A percentile compares a stretch with the other conserved stretches of the same genome.
Evolutionary conservation across 2,329 filamentous ascomycete species (phyloP).

Genomic region (Claviceps africana): DNA sequence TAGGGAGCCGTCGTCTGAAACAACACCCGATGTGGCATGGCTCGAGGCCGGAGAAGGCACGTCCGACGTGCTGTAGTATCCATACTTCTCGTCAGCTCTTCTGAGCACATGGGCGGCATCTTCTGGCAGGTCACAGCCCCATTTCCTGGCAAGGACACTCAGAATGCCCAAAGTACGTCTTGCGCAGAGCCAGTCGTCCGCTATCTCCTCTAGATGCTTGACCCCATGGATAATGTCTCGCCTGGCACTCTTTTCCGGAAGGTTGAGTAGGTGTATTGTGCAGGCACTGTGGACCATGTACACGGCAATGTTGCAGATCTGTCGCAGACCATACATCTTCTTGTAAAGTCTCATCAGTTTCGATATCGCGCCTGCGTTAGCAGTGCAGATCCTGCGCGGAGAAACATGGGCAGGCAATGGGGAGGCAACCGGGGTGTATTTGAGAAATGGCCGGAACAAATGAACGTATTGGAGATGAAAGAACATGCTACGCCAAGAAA

Average conservation of each 20-base stretch:
- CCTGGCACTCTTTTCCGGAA: constrained; percentile 81
- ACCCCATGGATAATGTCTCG: constrained; percentile 83
- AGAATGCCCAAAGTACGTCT: constrained; percentile 74
- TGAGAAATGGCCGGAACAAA: constrained; percentile 86
- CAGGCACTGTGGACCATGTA: constrained; percentile 93
- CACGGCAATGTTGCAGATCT: constrained; percentile 92
- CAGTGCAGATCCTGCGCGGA: constrained; percentile 78
- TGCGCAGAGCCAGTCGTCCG: constrained; percentile 86
- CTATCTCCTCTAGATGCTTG: constrained; percentile 87
- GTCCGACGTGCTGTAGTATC: constrained; percentile 50
- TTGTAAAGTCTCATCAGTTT: constrained; percentile 93
- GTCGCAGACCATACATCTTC: constrained; percentile 74
- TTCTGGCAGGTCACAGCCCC: constrained; percentile 74
- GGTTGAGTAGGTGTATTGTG: constrained; percentile 83
- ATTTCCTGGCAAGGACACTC: constrained; percentile 72
- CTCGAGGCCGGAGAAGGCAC: constrained; percentile 38
- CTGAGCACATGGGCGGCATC: constrained; percentile 67
- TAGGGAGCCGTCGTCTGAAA: constrained; percentile 15
- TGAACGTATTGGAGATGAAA: constrained; percentile 93
- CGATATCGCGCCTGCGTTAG: constrained; percentile 77
- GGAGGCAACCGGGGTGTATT: constrained; percentile 69
- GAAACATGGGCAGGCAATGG: constrained; percentile 79
- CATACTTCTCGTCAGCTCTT: constrained; percentile 68
- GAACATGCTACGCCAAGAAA: constrained; percentile 59
- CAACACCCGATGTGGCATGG: constrained; percentile 15